Conservation (phyloP, 2,329 filamentous ascomycete species). For the Alternaria metachromatica region DNA sequence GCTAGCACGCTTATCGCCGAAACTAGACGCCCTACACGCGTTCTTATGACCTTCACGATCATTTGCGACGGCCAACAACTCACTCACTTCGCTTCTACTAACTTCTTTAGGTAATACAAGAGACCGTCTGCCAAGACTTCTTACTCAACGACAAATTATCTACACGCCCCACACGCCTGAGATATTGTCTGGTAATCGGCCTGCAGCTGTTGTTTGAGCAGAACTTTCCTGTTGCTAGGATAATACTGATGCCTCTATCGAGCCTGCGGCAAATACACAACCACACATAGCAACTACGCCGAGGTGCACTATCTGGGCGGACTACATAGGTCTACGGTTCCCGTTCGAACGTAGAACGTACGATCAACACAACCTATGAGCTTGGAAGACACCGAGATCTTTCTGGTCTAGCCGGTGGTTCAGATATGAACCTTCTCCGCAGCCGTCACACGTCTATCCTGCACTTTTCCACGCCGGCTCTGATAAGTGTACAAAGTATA, state of each 20-base stretch:
- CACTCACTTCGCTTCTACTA: background rate
- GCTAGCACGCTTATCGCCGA: conserved; percentile 10
- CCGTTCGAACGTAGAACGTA: background rate
- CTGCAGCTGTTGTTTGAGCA: background rate
- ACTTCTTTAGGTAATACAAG: background rate
- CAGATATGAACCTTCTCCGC: background rate
- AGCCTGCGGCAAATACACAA: background rate
- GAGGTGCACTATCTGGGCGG: background rate
- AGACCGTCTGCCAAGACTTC: background rate
- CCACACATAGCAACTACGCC: background rate
- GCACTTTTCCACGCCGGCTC: background rate
- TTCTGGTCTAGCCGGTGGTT: background rate
- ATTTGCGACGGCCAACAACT: background rate
- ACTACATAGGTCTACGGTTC: background rate
- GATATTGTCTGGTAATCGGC: background rate
- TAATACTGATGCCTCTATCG: background rate
- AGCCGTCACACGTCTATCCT: background rate
- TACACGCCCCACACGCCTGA: background rate
- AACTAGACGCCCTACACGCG: conserved; percentile 20
- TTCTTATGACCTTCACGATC: conserved; percentile 11
- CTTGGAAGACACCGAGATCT: background rate
- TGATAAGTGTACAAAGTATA: background rate
- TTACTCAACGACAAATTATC: background rate
- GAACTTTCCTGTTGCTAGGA: background rate
- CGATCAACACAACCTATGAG: background rate